A percentile compares a stretch with the other conserved stretches of the same genome.
phyloP scores from a whole-genome alignment of 768 basidiomycete species.

The Naganishia onofrii region DNA sequence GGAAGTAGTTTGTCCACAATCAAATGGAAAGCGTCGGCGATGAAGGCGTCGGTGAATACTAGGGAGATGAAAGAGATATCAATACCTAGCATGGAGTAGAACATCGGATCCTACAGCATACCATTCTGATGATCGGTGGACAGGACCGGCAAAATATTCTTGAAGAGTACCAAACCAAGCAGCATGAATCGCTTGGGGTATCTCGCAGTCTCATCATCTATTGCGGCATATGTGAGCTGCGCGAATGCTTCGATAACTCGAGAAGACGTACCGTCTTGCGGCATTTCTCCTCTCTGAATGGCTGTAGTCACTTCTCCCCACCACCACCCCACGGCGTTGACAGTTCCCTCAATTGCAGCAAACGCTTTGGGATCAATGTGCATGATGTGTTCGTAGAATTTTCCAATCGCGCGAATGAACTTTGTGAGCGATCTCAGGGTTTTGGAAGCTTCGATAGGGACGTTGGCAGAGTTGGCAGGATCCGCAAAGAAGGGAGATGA shows the following conservation, averaged over 20 bases:
- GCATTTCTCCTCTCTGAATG: constrained; percentile 43
- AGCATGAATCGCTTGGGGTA: constrained; percentile 50
- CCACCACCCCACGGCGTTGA: constrained; percentile 50
- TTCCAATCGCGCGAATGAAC: constrained; percentile 48
- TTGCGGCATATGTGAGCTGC: neutral
- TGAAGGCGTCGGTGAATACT: constrained; percentile 49
- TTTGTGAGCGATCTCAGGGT: constrained; percentile 42
- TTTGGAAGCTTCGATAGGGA: constrained; percentile 31
- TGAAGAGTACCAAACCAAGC: constrained; percentile 49
- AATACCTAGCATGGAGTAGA: neutral
- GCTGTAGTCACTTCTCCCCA: constrained; percentile 49
- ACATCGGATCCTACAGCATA: constrained; percentile 31
- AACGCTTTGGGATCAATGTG: constrained; percentile 47
- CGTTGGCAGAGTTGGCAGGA: constrained; percentile 3
- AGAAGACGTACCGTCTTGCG: constrained; percentile 43
- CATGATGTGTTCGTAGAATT: constrained; percentile 48
- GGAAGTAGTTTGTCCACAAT: constrained; percentile 83
- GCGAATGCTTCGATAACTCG: neutral
- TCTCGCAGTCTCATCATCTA: constrained; percentile 40
- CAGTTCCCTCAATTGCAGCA: constrained; percentile 39
- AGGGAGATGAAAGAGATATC: neutral
- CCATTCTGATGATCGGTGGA: constrained; percentile 43
- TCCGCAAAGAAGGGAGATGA: constrained; percentile 25
- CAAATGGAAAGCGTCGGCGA: constrained; percentile 54
- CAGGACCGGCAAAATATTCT: constrained; percentile 49